phyloP scores from a whole-genome alignment of 2,329 filamentous ascomycete species.

The Colletotrichum sp. region DNA sequence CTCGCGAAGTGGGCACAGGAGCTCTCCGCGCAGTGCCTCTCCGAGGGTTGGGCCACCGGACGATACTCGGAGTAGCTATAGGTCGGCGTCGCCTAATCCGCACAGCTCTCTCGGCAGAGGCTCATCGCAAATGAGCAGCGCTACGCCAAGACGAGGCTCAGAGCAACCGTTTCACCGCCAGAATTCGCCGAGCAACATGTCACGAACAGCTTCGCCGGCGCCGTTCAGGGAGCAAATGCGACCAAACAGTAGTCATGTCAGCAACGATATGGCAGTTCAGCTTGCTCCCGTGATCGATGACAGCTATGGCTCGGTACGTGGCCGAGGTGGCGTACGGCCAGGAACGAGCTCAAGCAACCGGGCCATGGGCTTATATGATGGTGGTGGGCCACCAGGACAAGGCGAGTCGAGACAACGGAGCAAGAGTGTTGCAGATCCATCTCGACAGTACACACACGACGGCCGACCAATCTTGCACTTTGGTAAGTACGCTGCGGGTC shows the following conservation, averaged over 20 bases:
- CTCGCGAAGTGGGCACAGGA: constrained; percentile 41
- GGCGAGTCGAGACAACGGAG: constrained; percentile 63
- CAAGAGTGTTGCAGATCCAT: constrained; percentile 83
- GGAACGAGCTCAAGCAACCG: constrained; percentile 44
- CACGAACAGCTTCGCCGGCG: constrained; percentile 52
- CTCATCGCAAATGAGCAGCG: constrained; percentile 8
- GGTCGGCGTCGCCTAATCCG: constrained; percentile 67
- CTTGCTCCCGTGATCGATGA: constrained; percentile 62
- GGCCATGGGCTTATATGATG: constrained; percentile 63
- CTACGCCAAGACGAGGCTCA: constrained; percentile 28
- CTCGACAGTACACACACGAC: constrained; percentile 83
- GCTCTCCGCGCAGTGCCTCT: constrained; percentile 62
- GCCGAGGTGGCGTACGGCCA: constrained; percentile 51
- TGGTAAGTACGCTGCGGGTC: constrained; percentile 68
- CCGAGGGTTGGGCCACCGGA: constrained; percentile 63
- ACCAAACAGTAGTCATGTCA: constrained; percentile 55
- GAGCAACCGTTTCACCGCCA: constrained; percentile 57
- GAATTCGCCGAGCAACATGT: constrained; percentile 53
- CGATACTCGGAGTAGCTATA: constrained; percentile 44
- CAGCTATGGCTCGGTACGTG: constrained; percentile 61
- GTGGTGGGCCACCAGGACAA: constrained; percentile 40
- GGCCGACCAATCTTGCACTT: constrained; percentile 90
- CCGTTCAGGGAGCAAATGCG: constrained; percentile 52
- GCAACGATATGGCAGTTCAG: constrained; percentile 70
- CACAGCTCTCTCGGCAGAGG: constrained; percentile 44